Percentiles rank a stretch among this genome's conserved stretches.
phyloP scores from a whole-genome alignment of 176 grass and related monocot genomes.

The Musa acuminata region DNA sequence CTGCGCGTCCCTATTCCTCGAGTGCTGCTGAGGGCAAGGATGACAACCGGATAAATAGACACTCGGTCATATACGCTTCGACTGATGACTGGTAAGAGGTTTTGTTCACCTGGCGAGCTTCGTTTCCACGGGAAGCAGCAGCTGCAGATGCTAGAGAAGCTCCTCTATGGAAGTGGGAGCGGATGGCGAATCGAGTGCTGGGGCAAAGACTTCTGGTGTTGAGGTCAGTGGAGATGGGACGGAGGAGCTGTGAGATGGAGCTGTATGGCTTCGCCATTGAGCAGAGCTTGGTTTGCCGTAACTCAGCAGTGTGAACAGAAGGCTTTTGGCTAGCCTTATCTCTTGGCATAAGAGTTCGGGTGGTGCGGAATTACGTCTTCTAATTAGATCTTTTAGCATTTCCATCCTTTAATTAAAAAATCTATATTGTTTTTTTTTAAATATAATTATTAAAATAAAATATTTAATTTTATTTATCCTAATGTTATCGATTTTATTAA shows the following conservation, averaged over 20 bases:
- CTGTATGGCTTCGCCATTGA: constrained; percentile 4
- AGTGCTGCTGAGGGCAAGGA: no score
- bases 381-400: no score
- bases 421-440: no score
- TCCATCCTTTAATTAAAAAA: no score
- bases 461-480: no score
- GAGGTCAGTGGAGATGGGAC: neutral
- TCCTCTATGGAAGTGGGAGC: neutral
- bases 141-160: neutral
- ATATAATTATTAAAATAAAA: no score
- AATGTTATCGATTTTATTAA: no score
- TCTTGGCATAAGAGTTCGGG: neutral
- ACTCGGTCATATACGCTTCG: neutral
- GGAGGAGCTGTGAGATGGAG: constrained; percentile 5
- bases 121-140: neutral
- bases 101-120: neutral
- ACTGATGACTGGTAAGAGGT: neutral
- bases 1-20: neutral
- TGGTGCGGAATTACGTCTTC: no score
- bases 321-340: neutral
- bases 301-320: no score
- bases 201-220: neutral
- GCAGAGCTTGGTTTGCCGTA: neutral
- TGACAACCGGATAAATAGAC: no score
- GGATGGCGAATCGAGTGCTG: neutral